Evolutionary conservation across 441 rosid genomes (phyloP), one percentile per base, ranked within the genome.

Genomic region (Croton setiger): DNA sequence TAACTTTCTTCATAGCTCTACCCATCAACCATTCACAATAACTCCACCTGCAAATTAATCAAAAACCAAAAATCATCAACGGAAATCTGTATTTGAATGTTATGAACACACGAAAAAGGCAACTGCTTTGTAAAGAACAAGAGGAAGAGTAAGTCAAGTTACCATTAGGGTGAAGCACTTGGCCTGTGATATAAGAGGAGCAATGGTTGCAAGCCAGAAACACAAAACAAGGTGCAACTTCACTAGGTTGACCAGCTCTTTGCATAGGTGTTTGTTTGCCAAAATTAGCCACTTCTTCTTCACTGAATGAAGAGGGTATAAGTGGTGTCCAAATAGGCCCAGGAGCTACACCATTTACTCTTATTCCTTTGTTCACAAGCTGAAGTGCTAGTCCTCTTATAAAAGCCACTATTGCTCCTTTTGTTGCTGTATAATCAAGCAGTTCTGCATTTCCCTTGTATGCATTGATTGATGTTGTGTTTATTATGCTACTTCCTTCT

Each of bases 311-410:
- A 2, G 91, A 80, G 0, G 97, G 88, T 60, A 87, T 75, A 73
- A 93, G 59, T 0, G 93, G 98, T 4, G 94, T 93, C 98, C 93
- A 91, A 1, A 91, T 85, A 0, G 95, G 95, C 23, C 97, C 97
- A 0, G 96, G 96, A 7, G 92, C 93, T 0, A 91, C 92, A 0
- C 85, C 98, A 3, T 93, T 89, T 15, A 93, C 95, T 0, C 92
- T 82, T 1, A 89, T 87, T 2, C 90, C 86, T 72, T 48, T 87
- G 35, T 15, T 14, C 54, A 81, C 90, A 1, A 91, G 84, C 79
- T 89, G 95, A 44, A 93, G 88, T 11, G 96, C 83, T 6, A 93
- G 84, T 3, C 83, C 90, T 65, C 95, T 83, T 0, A 90, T 88
- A 83, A 87, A 89, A 1, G 87, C 85, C 72, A 93, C 88, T 0